A percentile compares a stretch with the other conserved stretches of the same genome.
These are phyloP conservation scores for Cyclospora cayetanensis DNA, from an alignment of 169 alveolate species.

Conservation along the genomic window DNA sequence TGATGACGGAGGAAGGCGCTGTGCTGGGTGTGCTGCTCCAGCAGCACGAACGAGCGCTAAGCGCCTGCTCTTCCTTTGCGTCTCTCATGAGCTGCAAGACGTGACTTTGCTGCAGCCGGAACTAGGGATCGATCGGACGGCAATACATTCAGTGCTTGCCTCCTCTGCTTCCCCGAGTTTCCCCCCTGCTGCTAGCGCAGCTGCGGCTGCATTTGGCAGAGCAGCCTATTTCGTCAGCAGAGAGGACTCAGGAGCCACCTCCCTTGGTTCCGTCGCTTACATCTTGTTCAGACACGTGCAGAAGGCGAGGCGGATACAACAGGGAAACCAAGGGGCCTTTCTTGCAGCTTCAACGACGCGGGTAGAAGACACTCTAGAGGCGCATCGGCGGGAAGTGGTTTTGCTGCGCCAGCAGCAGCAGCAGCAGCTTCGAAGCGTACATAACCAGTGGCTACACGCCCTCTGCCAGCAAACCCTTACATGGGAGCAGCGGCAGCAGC, in stretches of 20 bases:
- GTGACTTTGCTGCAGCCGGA: conserved; percentile 32
- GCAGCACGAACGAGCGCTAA: not conserved
- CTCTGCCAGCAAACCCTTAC: not conserved
- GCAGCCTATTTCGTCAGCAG: not conserved
- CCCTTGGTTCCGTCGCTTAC: not conserved
- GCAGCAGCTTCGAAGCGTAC: not conserved
- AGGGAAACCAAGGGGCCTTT: not conserved
- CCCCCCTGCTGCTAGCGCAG: conserved; percentile 14
- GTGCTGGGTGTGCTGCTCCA: not conserved
- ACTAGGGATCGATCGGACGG: not conserved
- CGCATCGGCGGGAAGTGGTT: not conserved
- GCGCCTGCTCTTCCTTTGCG: not conserved
- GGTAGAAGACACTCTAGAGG: not conserved
- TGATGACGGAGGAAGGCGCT: not conserved
- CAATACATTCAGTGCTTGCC: conserved; percentile 5
- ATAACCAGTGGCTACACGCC: not conserved
- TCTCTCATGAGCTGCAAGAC: not conserved
- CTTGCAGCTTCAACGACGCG: not conserved
- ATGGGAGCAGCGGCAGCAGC: not conserved
- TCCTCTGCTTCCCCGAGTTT: not conserved
- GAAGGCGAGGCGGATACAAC: conserved; percentile 45
- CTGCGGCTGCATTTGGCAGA: not conserved
- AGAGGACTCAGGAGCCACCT: not conserved
- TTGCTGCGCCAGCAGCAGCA: not conserved
- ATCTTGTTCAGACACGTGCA: not conserved